Evolutionary conservation across 2,329 filamentous ascomycete genomes (phyloP).

Genomic region (Pseudogymnoascus sp.): DNA sequence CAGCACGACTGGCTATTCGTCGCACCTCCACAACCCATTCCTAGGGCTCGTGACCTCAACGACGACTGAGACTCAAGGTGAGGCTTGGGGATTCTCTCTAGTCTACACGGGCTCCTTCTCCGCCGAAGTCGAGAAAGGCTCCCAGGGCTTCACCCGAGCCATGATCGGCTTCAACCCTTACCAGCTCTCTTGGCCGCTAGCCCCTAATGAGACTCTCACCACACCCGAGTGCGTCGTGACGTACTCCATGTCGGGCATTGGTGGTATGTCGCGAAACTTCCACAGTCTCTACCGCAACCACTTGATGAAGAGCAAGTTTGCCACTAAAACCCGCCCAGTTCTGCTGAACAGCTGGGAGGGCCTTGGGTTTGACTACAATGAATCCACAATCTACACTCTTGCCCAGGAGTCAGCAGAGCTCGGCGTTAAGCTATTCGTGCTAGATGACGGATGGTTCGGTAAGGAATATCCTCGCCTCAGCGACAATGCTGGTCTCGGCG

Average conservation of each 20-base stretch:
- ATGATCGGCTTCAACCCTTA: conserved; percentile 53
- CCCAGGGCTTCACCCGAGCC: conserved; percentile 53
- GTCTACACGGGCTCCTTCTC: conserved; percentile 58
- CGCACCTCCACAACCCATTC: conserved; percentile 59
- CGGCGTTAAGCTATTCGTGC: conserved; percentile 56
- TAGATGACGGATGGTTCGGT: conserved; percentile 64
- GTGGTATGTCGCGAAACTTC: conserved; percentile 54
- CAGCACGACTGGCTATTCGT: conserved; percentile 54
- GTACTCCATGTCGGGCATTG: conserved; percentile 51
- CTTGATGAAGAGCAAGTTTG: conserved; percentile 50
- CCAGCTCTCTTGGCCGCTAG: conserved; percentile 52
- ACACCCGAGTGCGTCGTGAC: conserved; percentile 57
- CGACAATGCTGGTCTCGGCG: background rate
- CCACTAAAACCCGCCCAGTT: conserved; percentile 42
- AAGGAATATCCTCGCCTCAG: conserved; percentile 40
- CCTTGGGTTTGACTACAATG: conserved; percentile 50
- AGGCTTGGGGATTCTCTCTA: conserved; percentile 58
- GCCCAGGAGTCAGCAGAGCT: conserved; percentile 50
- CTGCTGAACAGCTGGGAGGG: conserved; percentile 63
- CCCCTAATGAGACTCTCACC: conserved; percentile 47
- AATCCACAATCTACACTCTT: conserved; percentile 46
- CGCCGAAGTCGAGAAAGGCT: conserved; percentile 54
- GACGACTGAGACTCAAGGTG: conserved; percentile 53
- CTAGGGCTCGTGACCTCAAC: conserved; percentile 47
- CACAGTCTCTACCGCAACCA: conserved; percentile 56